phyloP scores from a whole-genome alignment of 1,284 basidiomycete species.

The Ganoderma boninense region DNA sequence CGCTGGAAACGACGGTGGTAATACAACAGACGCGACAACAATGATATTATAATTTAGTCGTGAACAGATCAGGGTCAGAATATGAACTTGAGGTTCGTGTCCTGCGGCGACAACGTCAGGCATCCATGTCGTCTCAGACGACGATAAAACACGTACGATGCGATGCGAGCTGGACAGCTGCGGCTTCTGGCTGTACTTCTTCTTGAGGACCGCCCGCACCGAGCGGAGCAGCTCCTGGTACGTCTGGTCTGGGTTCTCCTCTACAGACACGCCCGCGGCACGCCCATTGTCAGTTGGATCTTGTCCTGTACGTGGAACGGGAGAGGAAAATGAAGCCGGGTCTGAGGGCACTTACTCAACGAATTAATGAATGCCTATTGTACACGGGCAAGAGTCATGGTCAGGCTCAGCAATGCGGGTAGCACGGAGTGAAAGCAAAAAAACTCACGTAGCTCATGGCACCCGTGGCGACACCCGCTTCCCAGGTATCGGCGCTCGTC shows the following conservation, averaged over 20 bases:
- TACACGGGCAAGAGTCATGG: not conserved
- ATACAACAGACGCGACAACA: no score
- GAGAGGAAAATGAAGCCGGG: not conserved
- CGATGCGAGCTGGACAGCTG: conserved; percentile 79
- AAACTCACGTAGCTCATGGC: conserved; percentile 82
- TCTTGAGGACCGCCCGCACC: conserved; percentile 68
- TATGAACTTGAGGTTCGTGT: not conserved
- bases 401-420: not conserved
- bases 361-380: conserved; percentile 73
- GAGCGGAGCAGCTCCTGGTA: conserved; percentile 79
- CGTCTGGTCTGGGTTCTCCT: conserved; percentile 69
- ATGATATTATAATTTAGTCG: no score
- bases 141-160: conserved; percentile 53
- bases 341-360: conserved; percentile 50
- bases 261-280: conserved; percentile 40
- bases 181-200: conserved; percentile 82
- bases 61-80: not conserved
- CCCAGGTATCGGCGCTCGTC: conserved; percentile 90
- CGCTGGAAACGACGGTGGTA: no score
- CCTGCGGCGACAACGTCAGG: not conserved
- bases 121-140: no score
- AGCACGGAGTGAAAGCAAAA: not conserved
- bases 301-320: not conserved
- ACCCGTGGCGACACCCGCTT: conserved; percentile 85
- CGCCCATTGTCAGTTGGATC: not conserved